phyloP scores from a whole-genome alignment of 169 alveolate species.

The Babesia caballi region DNA sequence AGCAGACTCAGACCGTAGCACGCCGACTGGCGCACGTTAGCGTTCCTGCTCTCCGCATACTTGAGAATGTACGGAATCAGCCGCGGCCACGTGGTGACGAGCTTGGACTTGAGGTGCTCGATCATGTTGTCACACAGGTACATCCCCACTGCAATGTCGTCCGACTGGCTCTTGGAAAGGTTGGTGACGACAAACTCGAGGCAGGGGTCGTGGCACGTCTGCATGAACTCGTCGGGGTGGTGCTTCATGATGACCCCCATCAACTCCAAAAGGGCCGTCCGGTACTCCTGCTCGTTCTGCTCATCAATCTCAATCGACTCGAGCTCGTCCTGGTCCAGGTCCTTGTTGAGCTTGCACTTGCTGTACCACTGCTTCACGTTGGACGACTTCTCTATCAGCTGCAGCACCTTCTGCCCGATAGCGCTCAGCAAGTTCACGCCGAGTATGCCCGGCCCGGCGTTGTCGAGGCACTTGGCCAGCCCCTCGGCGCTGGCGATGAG shows the following conservation, averaged over 20 bases:
- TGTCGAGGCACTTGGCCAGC: conserved; percentile 71
- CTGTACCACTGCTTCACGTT: conserved; percentile 61
- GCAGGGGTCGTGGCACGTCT: conserved; percentile 70
- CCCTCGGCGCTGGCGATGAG: conserved; percentile 75
- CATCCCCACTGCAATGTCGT: conserved; percentile 77
- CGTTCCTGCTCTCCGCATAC: conserved; percentile 69
- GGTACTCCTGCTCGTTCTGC: conserved; percentile 74
- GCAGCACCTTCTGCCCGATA: conserved; percentile 36
- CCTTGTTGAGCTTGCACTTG: conserved; percentile 66
- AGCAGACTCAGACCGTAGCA: conserved; percentile 79
- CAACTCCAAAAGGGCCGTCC: conserved; percentile 77
- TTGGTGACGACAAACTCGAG: conserved; percentile 56
- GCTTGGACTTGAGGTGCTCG: conserved; percentile 71
- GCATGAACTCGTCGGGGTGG: conserved; percentile 78
- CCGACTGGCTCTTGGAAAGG: conserved; percentile 61
- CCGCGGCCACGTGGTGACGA: conserved; percentile 73
- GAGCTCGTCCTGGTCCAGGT: conserved; percentile 77
- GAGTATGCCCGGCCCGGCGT: conserved; percentile 77
- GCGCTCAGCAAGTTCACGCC: conserved; percentile 25
- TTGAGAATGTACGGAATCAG: conserved; percentile 65
- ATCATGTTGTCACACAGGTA: conserved; percentile 82
- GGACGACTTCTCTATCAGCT: conserved; percentile 52
- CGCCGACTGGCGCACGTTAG: conserved; percentile 79
- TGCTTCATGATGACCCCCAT: conserved; percentile 75
- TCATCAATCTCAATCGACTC: conserved; percentile 72